phyloP scores from a whole-genome alignment of 345 rosid species.

The Corymbia maculata region DNA sequence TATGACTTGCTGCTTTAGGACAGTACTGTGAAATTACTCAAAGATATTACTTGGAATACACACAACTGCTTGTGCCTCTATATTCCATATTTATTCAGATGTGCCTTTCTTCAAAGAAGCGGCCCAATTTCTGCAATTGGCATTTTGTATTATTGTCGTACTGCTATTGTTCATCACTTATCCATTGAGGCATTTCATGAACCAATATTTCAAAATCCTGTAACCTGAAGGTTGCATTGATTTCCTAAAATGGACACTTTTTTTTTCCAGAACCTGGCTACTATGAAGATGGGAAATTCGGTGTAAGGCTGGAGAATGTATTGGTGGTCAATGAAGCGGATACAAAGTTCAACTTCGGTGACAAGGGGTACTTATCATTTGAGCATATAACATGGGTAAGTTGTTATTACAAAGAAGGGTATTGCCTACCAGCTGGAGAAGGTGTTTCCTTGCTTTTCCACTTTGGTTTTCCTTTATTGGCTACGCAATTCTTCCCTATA shows the following conservation, averaged over 20 bases:
- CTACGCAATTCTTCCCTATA: background rate
- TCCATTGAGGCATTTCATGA: background rate
- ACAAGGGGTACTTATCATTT: constrained; percentile 77
- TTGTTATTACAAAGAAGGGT: background rate
- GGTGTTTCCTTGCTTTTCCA: background rate
- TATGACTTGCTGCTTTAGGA: background rate
- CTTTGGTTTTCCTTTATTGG: background rate
- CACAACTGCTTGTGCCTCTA: background rate
- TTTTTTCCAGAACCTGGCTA: constrained; percentile 75
- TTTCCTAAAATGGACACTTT: background rate
- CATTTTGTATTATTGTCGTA: background rate
- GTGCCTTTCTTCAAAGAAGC: background rate
- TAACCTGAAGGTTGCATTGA: background rate
- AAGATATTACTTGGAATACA: background rate
- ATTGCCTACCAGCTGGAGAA: background rate
- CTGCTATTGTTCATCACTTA: background rate
- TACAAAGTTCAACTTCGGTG: constrained; percentile 82
- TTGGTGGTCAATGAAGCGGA: constrained; percentile 64
- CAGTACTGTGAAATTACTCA: background rate
- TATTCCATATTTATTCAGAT: background rate
- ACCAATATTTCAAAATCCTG: background rate
- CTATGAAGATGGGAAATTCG: constrained; percentile 91
- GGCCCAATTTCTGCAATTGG: background rate
- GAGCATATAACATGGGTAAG: constrained; percentile 99
- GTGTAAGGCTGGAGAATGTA: constrained; percentile 93